Base-by-base conservation (phyloP, 495 filamentous ascomycete species). In the Penicillium samsonianum region DNA sequence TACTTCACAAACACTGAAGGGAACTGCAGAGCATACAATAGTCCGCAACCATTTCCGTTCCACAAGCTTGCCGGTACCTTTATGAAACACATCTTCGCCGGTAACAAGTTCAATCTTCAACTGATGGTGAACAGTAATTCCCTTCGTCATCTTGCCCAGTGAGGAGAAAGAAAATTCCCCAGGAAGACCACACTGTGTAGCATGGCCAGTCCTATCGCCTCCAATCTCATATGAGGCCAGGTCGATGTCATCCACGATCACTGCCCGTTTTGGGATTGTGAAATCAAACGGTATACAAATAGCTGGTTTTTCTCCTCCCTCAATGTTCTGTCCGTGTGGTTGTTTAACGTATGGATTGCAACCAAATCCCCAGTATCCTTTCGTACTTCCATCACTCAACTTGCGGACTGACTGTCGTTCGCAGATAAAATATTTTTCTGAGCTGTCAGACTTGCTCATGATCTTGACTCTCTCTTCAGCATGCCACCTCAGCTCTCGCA, bases 401-500 rank as follows among this genome's bases (percentile, higher is more conserved):
- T 20, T 38, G 4, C 33, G 33, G 5, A 23, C 30, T 3, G 3
- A 26, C 1, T 20, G 8, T 26, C 30, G 8, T 8, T 51, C 23
- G 16, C 33, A 41, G 8, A 51, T 28, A 5, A 16, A 9, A 19
- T 51, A 40, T n/a, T 40, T 40, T 2, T 11, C n/a, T 6, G 35
- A 19, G 16, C 16, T 17, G 23, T 5, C 10, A 12, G 14, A 10
- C 8, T 38, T 25, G 49, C 48, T 51, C 35, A 51, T 51, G 33
- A 51, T 12, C 49, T 28, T 40, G 14, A 51, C 22, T 26, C 40
- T 10, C 1, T 40, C 49, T 5, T 51, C 49, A 5, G 35, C 49
- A 5, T 51, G 37, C 49, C 35, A 51, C 37, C 16, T 51, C 9
- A 40, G 35, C 37, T 40, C 35, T 28, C 35, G 49, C 37, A 51